Percentiles rank a stretch among this genome's conserved stretches.
Evolutionary conservation across 768 basidiomycete genomes (phyloP).

Genomic region (Leccinum subgranulosum): DNA sequence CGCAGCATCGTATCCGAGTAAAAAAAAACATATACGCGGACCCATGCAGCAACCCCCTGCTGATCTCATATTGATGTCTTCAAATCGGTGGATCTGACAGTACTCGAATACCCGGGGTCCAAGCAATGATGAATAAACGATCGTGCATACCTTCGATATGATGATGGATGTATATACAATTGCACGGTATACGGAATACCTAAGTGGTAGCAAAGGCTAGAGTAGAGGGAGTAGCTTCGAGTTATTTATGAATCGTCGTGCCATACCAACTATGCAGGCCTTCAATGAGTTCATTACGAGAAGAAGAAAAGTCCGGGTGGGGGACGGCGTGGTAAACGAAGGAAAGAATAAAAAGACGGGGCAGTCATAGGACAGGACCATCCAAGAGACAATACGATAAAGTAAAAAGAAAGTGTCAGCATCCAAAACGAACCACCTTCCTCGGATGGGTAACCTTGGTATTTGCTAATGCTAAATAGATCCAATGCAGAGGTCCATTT

Average conservation of each 20-base stretch:
- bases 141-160: background rate
- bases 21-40: background rate
- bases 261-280: too few species aligned
- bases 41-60: background rate
- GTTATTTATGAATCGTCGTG: too few species aligned
- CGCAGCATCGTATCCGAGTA: background rate
- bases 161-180: background rate
- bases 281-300: background rate
- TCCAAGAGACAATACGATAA: slow-evolving; percentile 8
- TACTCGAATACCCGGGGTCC: too few species aligned
- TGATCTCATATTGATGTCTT: background rate
- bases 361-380: slow-evolving; percentile 1
- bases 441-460: slow-evolving; percentile 8
- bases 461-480: slow-evolving; percentile 12
- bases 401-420: slow-evolving; percentile 9
- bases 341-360: background rate
- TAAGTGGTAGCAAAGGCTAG: too few species aligned
- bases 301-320: background rate
- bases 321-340: background rate
- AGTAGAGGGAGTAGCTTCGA: background rate
- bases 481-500: slow-evolving; percentile 20
- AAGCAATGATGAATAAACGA: background rate
- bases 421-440: slow-evolving; percentile 9
- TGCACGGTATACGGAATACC: background rate
- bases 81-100: background rate